Percentiles rank a stretch among this genome's conserved stretches.
These are phyloP conservation scores for Malus asiatica DNA, from an alignment of 306 rosid genomes.

Conservation along the genomic window DNA sequence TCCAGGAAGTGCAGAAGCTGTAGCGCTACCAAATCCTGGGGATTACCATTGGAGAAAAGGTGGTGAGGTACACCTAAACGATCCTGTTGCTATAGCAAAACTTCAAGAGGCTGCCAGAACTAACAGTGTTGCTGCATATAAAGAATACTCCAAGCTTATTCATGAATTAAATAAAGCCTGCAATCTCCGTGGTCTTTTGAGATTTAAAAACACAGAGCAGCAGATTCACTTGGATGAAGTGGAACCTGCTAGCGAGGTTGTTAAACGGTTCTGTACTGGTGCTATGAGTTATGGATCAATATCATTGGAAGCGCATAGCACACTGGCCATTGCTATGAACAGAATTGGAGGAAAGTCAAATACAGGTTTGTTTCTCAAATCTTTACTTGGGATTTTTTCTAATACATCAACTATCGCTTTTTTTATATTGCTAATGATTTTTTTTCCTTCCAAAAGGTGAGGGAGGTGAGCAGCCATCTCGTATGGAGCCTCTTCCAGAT, in stretches of 20 bases:
- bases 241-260: conserved; percentile 89
- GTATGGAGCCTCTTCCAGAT: conserved; percentile 89
- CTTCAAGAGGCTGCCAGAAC: conserved; percentile 97
- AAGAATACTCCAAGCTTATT: conserved; percentile 78
- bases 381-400: not conserved
- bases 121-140: conserved; percentile 80
- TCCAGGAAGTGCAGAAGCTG: conserved; percentile 90
- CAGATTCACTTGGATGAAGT: conserved; percentile 83
- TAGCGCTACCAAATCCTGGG: conserved; percentile 94
- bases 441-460: conserved; percentile 47
- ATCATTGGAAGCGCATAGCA: conserved; percentile 90
- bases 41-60: conserved; percentile 99
- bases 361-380: conserved; percentile 58
- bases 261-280: conserved; percentile 95
- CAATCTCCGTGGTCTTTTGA: conserved; percentile 86
- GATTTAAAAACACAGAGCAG: conserved; percentile 50
- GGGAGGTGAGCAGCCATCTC: conserved; percentile 99
- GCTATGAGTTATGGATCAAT: conserved; percentile 99
- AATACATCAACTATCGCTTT: not conserved
- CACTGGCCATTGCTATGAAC: conserved; percentile 93
- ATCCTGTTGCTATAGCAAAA: conserved; percentile 90
- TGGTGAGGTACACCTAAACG: conserved; percentile 93
- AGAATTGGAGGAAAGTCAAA: conserved; percentile 93
- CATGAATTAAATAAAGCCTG: conserved; percentile 86
- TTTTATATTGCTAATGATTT: conserved; percentile 1